phyloP scores from a whole-genome alignment of 148 eudicot genomes.

The Rhododendron ovatum region DNA sequence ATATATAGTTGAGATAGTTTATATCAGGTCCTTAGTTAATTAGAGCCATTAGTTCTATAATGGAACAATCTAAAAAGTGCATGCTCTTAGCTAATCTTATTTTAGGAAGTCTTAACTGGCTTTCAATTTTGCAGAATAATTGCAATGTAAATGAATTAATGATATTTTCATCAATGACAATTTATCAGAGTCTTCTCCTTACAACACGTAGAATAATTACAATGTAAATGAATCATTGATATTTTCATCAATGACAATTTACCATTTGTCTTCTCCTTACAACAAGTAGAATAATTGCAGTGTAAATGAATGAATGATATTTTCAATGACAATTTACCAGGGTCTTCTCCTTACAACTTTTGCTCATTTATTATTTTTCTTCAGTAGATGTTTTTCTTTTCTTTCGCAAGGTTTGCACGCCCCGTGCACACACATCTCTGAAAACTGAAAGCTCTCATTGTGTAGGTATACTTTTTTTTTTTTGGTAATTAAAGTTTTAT shows the following conservation, averaged over 20 bases:
- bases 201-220: neutral
- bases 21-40: neutral
- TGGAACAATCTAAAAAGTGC: neutral
- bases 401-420: neutral
- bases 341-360: neutral
- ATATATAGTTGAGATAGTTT: neutral
- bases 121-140: neutral
- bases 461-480: neutral
- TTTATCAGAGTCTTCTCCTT: neutral
- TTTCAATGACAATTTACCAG: neutral
- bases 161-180: neutral
- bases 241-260: neutral
- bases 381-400: neutral
- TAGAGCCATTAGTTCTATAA: neutral
- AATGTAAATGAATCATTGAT: neutral
- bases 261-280: neutral
- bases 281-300: neutral
- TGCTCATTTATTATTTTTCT: neutral
- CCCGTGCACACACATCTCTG: neutral
- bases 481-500: neutral
- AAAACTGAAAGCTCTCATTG: neutral
- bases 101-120: slow-evolving; percentile 1
- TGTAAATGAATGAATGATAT: neutral
- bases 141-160: neutral
- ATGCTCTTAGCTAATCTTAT: neutral